Evolutionary conservation across 2,329 filamentous ascomycete genomes (phyloP).

Genomic region (Apiospora hydei): DNA sequence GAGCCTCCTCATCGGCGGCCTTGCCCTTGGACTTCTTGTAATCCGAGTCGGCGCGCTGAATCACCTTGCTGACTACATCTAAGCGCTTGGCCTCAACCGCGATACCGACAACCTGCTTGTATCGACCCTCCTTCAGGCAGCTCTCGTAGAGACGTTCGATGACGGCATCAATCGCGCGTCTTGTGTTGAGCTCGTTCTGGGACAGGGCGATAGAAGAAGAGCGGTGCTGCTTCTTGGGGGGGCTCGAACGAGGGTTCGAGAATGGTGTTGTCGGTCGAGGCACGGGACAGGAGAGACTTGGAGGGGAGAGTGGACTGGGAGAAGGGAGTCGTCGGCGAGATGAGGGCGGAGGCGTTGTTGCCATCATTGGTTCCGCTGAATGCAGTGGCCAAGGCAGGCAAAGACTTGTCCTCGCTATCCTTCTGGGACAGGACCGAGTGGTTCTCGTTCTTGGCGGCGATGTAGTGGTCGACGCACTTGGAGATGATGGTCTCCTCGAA

Average conservation of each 20-base stretch:
- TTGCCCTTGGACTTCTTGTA: slow-evolving; percentile 76
- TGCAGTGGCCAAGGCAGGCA: slow-evolving; percentile 80
- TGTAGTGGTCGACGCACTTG: slow-evolving; percentile 98
- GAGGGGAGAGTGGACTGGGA: slow-evolving; percentile 92
- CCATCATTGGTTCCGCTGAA: slow-evolving; percentile 74
- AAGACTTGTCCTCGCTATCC: slow-evolving; percentile 51
- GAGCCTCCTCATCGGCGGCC: slow-evolving; percentile 55
- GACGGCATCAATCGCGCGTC: slow-evolving; percentile 80
- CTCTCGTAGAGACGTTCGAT: slow-evolving; percentile 91
- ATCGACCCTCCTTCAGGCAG: slow-evolving; percentile 85
- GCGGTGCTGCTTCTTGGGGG: slow-evolving; percentile 58
- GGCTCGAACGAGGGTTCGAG: slow-evolving; percentile 66
- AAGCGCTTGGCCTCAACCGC: slow-evolving; percentile 94
- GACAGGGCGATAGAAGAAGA: slow-evolving; percentile 70
- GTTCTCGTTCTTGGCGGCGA: slow-evolving; percentile 70
- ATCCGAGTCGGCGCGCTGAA: slow-evolving; percentile 87
- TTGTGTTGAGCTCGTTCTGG: slow-evolving; percentile 70
- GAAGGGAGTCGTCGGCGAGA: slow-evolving; percentile 93
- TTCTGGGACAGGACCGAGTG: slow-evolving; percentile 52
- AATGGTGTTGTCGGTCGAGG: slow-evolving; percentile 70
- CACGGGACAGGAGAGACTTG: slow-evolving; percentile 91
- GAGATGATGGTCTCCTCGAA: slow-evolving; percentile 99
- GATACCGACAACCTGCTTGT: slow-evolving; percentile 95
- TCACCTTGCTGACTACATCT: slow-evolving; percentile 84
- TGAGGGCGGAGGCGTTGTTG: slow-evolving; percentile 71